phyloP scores from a whole-genome alignment of 805 yeast species.

The Wickerhamiella galacta region DNA sequence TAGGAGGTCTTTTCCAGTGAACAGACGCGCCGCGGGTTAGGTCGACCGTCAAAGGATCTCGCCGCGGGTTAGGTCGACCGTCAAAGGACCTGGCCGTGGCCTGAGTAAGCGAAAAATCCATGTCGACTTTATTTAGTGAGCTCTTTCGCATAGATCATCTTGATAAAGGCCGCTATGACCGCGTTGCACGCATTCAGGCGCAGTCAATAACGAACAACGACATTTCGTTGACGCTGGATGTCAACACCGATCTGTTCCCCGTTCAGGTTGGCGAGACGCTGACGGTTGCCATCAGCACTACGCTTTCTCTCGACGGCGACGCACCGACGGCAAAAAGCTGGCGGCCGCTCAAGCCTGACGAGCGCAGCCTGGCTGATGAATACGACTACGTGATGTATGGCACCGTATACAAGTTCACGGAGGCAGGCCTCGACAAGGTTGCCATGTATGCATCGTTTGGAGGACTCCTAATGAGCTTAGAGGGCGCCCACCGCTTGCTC shows the following conservation, averaged over 20 bases:
- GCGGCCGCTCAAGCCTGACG: constrained; percentile 74
- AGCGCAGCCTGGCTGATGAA: constrained; percentile 81
- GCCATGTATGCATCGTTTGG: constrained; percentile 92
- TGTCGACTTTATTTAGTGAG: constrained; percentile 74
- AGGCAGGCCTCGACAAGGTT: constrained; percentile 42
- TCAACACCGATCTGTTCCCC: constrained; percentile 85
- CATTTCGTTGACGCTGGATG: constrained; percentile 69
- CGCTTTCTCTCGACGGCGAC: constrained; percentile 39
- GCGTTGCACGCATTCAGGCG: constrained; percentile 77
- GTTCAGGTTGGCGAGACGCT: constrained; percentile 58
- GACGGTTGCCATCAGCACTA: constrained; percentile 72
- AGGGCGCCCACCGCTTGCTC: constrained; percentile 84
- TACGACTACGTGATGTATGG: constrained; percentile 98
- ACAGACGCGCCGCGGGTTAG: too few relatives aligned
- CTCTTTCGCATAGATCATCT: constrained; percentile 71
- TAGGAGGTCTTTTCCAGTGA: too few relatives aligned
- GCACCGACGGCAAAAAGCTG: constrained; percentile 43
- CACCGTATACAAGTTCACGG: constrained; percentile 92
- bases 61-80: too few relatives aligned
- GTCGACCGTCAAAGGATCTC: too few relatives aligned
- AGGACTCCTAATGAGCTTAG: constrained; percentile 81
- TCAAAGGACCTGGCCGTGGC: too few relatives aligned
- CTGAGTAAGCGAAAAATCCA: too few relatives aligned
- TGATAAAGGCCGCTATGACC: constrained; percentile 81
- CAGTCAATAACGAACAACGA: constrained; percentile 68